Base-by-base conservation (phyloP, 2,329 filamentous ascomycete species). In the Cladophialophora bantiana region DNA sequence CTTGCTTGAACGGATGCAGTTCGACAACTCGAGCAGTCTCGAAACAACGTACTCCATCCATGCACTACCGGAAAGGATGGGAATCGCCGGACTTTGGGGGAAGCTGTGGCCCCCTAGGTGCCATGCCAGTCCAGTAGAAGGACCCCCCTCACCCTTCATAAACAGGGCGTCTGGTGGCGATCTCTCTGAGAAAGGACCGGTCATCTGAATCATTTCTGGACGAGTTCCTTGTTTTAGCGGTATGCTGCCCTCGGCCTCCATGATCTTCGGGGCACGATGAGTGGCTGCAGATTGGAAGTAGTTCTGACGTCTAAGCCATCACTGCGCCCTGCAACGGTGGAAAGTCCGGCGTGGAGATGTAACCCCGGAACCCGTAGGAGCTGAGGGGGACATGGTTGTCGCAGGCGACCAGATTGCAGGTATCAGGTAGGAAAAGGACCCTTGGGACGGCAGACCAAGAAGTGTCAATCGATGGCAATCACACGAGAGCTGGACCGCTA, bases 1-100 rank as follows among this genome's bases (percentile, higher is more conserved):
- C 45, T 54, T 53, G 59, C 45, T 35, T 59, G 42, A 38, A 53
- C 42, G 34, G 31, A 53, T 34, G 34, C 50, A 36, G 32, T 53
- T 15, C 52, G 32, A 52, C 48, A 38, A 45, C 32, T 10, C 53
- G 10, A 20, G 34, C 18, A 52, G 34, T 50, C 26, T 26, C 45
- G 9, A 26, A 18, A 26, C 7, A 26, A 26, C 18, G 18, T 9
- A 26, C 18, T 26, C 45, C 7, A 20, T 7, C 45, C 7, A 13
- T 13, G 45, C 45, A 50, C 45, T 50, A 26, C 18, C 15, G 45
- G 45, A 50, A 50, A 50, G 26, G 45, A 6, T 50, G 45, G 7
- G 20, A 26, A 26, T 50, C 18, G 10, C 20, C 6, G n/a, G n/a
- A 20, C 20, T 18, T n/a, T 48, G 42, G 42, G 42, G 42, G 42